phyloP scores from a whole-genome alignment of 2,329 filamentous ascomycete genomes.

The Colletotrichum somersetense region DNA sequence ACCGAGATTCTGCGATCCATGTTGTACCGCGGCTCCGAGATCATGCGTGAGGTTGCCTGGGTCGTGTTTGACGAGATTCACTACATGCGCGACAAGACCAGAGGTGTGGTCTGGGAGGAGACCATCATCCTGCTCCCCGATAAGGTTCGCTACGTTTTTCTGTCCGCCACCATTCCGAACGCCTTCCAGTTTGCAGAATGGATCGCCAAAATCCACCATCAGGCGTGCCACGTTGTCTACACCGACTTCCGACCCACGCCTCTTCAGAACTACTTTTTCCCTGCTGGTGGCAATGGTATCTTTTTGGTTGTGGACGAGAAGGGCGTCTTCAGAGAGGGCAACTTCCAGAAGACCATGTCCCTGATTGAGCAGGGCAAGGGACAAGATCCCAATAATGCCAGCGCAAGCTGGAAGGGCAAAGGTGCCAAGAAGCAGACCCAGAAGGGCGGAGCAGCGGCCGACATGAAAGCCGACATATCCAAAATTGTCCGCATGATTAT shows the following conservation, averaged over 20 bases:
- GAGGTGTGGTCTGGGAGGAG: constrained; percentile 99
- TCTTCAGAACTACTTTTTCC: constrained; percentile 98
- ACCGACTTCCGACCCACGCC: constrained; percentile 98
- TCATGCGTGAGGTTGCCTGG: constrained; percentile 99
- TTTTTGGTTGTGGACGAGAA: constrained; percentile 97
- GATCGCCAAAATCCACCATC: constrained; percentile 97
- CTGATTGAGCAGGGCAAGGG: constrained; percentile 90
- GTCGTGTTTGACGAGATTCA: constrained; percentile 99
- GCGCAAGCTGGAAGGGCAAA: constrained; percentile 85
- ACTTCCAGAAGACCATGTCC: constrained; percentile 96
- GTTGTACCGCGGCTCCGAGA: constrained; percentile 97
- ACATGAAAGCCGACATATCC: constrained; percentile 84
- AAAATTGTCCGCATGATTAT: constrained; percentile 99
- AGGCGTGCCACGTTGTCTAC: constrained; percentile 98
- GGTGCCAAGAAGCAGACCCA: constrained; percentile 93
- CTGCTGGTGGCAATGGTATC: constrained; percentile 90
- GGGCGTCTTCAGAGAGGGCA: constrained; percentile 94
- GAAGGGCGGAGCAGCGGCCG: constrained; percentile 79
- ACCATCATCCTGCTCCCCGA: constrained; percentile 98
- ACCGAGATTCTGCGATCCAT: constrained; percentile 99
- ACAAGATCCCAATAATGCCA: constrained; percentile 82
- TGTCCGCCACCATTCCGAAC: constrained; percentile 98
- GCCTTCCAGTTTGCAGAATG: constrained; percentile 99
- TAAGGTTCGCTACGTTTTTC: constrained; percentile 98
- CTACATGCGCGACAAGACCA: constrained; percentile 93